Conservation (phyloP, 2,329 filamentous ascomycete genomes). For the Fusarium subtropicale region DNA sequence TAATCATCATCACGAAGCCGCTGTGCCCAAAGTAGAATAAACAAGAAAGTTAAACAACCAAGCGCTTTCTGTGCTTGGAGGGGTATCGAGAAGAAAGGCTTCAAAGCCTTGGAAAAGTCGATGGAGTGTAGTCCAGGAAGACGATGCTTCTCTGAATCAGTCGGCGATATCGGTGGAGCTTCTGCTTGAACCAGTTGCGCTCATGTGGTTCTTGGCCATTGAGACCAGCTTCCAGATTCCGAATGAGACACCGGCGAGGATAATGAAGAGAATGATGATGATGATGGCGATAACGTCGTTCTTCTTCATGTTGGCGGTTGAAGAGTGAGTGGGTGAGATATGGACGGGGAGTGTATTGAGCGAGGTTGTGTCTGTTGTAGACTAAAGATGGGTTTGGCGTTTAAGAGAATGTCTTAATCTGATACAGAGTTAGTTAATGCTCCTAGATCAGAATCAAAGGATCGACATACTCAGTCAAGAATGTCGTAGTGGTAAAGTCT, state of each 20-base stretch:
- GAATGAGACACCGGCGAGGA: slow-evolving; percentile 70
- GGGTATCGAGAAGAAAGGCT: slow-evolving; percentile 14
- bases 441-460: neutral
- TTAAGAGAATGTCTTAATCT: slow-evolving; percentile 13
- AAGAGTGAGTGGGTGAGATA: slow-evolving; percentile 5
- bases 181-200: slow-evolving; percentile 49
- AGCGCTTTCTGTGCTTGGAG: neutral
- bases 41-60: slow-evolving; percentile 18
- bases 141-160: slow-evolving; percentile 1
- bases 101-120: slow-evolving; percentile 3
- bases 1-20: slow-evolving; percentile 14
- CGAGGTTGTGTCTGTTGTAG: neutral
- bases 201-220: slow-evolving; percentile 60
- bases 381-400: neutral
- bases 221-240: slow-evolving; percentile 72
- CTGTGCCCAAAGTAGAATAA: slow-evolving; percentile 21
- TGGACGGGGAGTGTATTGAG: neutral
- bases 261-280: slow-evolving; percentile 73
- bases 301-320: slow-evolving; percentile 65
- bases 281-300: slow-evolving; percentile 77
- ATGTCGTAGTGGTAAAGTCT: neutral
- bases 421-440: slow-evolving; percentile 12
- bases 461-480: slow-evolving; percentile 8
- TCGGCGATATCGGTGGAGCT: slow-evolving; percentile 37
- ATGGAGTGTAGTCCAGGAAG: neutral